Evolutionary conservation across 768 basidiomycete species (phyloP).

Genomic region (Podaxis rugospora): DNA sequence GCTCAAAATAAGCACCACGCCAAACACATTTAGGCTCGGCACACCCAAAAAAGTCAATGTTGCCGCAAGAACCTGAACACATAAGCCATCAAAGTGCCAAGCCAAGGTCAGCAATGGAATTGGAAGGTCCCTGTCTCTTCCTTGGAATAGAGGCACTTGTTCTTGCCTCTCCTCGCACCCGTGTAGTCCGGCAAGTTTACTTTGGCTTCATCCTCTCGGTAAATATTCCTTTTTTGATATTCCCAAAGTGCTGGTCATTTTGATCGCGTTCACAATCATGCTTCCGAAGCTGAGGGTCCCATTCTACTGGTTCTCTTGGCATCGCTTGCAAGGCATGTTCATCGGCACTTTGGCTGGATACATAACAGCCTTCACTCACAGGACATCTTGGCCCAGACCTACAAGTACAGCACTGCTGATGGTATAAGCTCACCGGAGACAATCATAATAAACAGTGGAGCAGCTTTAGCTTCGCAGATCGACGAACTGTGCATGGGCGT

Average conservation of each 20-base stretch:
- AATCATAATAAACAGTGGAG: neutral
- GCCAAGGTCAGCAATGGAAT: neutral
- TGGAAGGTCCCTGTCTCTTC: neutral
- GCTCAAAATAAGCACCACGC: slow-evolving; percentile 16
- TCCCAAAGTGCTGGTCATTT: neutral
- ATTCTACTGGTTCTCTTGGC: neutral
- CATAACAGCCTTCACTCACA: neutral
- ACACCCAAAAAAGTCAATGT: neutral
- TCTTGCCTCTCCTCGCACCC: neutral
- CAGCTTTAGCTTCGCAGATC: neutral
- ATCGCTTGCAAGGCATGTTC: neutral
- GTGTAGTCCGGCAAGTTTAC: neutral
- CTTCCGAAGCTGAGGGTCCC: neutral
- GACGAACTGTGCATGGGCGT: neutral
- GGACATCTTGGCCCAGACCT: too few species aligned
- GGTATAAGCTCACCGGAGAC: too few species aligned
- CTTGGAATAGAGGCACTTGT: neutral
- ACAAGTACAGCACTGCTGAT: too few species aligned
- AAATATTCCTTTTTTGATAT: neutral
- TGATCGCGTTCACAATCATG: neutral
- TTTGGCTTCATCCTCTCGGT: neutral
- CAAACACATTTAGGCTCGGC: slow-evolving; percentile 15
- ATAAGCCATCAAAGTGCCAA: neutral
- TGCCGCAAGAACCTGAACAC: neutral
- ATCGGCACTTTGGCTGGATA: neutral